Base-by-base conservation (phyloP, 805 yeast species). In the Yueomyces sinensis region DNA sequence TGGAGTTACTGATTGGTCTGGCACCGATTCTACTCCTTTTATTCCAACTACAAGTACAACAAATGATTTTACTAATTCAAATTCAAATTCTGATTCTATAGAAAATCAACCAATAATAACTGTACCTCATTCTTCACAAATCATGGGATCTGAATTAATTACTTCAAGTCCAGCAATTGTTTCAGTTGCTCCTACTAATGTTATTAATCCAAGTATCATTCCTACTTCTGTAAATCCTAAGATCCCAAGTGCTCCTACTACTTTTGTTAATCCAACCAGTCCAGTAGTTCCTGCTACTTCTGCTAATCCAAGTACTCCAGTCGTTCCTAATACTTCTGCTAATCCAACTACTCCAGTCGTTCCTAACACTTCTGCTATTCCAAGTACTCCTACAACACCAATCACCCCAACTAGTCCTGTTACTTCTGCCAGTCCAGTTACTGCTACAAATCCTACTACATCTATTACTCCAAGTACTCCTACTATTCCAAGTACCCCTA, bases 361-460 rank as follows among this genome's bases (percentile, higher is more conserved):
- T 16, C 7, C 17, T 15, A 15, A 7, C 11, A 13, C 30, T 16
- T 7, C 19, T 16, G 19, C 30, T 16, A 17, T 16, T 14, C 16
- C 29, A 13, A 13, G 9, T 19, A 18, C 14, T 13, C 24, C 4
- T 30, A n/a, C 15, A 7, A 18, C 11, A 18, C 4, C 5, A 7
- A 18, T 19, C 11, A 11, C 7, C 9, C 16, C 24, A 19, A 11
- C 36, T 41, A 3, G 30, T 34, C 13, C 30, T 34, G 18, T n/a
- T n/a, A 20, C 27, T 39, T 15, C 27, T 6, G 27, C 7, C 39
- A 46, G 52, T n/a, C 43, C 60, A 27, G 48, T 63, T 6, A 48
- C 61, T 18, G 47, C 52, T 37, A 54, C 49, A 20, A 53, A 49
- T 37, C 34, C 37, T 16, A 29, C 41, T 19, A 39, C 53, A 19